Percentiles rank a stretch among this genome's conserved stretches.
Evolutionary conservation across 352 stramenopile species (phyloP).

Genomic region (Globisporangium cederbergense): DNA sequence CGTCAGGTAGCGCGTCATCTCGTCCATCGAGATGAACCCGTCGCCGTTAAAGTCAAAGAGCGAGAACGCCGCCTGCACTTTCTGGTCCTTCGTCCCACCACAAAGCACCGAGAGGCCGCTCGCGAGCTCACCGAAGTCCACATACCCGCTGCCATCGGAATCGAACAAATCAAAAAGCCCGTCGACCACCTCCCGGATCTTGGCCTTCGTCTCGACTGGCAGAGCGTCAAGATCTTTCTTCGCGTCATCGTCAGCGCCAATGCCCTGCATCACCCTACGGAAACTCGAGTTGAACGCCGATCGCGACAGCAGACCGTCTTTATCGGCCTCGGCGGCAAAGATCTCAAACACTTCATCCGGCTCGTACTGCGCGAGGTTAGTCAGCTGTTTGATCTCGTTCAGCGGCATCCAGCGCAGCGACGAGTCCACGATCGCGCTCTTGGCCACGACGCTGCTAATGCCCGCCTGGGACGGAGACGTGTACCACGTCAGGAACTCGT

Average conservation of each 20-base stretch:
- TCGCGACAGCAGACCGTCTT: constrained; percentile 66
- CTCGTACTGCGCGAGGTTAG: constrained; percentile 70
- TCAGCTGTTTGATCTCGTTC: constrained; percentile 79
- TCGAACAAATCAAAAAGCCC: constrained; percentile 84
- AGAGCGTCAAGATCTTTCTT: constrained; percentile 15
- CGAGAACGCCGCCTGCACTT: constrained; percentile 79
- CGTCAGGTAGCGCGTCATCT: constrained; percentile 88
- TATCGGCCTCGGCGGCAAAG: constrained; percentile 72
- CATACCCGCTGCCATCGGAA: constrained; percentile 56
- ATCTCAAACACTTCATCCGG: constrained; percentile 87
- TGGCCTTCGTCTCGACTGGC: constrained; percentile 31
- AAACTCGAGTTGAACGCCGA: constrained; percentile 81
- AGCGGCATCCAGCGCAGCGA: constrained; percentile 81
- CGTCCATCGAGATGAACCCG: constrained; percentile 81
- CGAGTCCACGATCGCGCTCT: constrained; percentile 71
- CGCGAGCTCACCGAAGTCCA: constrained; percentile 83
- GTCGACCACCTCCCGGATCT: constrained; percentile 57
- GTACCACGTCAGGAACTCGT: constrained; percentile 88
- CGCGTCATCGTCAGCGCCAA: constrained; percentile 8
- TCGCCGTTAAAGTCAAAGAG: constrained; percentile 90
- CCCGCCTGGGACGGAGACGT: constrained; percentile 61
- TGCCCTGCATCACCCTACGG: constrained; percentile 50
- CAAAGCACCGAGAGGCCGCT: constrained; percentile 82
- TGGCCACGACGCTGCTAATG: constrained; percentile 65
- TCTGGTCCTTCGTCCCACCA: constrained; percentile 82